Evolutionary conservation across 163 green algal species (phyloP).

Genomic region (Trebouxia gelatinosa): DNA sequence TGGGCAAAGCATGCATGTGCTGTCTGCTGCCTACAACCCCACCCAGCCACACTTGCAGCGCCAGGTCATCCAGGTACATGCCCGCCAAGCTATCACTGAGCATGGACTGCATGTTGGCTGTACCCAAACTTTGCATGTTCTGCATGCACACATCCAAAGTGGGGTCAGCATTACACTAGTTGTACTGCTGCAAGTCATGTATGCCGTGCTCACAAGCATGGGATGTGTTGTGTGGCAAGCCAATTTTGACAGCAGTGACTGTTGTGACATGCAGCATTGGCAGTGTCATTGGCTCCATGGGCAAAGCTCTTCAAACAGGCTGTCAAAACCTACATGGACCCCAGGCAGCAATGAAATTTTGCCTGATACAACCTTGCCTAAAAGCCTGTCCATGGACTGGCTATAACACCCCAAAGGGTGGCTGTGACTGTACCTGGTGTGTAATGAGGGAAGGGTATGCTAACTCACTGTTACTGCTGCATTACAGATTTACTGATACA

Average conservation of each 20-base stretch:
- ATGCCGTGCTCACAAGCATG: neutral
- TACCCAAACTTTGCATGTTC: too few species aligned
- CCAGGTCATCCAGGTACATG: conserved; percentile 41
- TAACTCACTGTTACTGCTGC: neutral
- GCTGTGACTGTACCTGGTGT: neutral
- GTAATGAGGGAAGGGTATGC: neutral
- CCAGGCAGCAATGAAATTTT: neutral
- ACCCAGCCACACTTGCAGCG: conserved; percentile 40
- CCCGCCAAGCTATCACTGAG: too few species aligned
- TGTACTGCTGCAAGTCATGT: too few species aligned
- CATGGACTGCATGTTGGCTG: too few species aligned
- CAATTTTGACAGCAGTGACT: too few species aligned
- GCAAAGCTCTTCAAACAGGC: conserved; percentile 44
- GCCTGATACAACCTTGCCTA: neutral
- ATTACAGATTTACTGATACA: neutral
- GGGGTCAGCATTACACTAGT: too few species aligned
- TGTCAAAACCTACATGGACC: conserved; percentile 35
- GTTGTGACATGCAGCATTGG: conserved; percentile 47
- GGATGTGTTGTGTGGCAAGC: too few species aligned
- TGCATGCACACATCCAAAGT: too few species aligned
- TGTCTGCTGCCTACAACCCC: conserved; percentile 78
- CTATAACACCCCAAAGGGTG: neutral
- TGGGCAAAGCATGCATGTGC: conserved; percentile 73
- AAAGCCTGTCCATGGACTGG: neutral
- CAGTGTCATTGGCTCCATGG: conserved; percentile 44